phyloP scores from a whole-genome alignment of 306 rosid species.

The Prosopis cineraria region DNA sequence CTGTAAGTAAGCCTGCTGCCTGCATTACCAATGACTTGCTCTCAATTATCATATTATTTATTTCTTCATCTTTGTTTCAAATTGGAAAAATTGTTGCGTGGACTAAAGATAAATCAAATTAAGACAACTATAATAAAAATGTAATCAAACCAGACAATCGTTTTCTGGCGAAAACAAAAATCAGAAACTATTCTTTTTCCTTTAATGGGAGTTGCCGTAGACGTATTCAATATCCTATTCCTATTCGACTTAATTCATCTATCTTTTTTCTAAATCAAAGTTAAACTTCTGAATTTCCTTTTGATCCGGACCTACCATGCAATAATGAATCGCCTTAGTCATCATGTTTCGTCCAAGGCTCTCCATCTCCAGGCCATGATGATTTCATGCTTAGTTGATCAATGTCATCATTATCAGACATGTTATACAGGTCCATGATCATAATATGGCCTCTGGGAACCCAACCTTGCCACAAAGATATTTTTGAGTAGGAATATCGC shows the following conservation, averaged over 20 bases:
- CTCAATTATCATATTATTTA: too few relatives aligned
- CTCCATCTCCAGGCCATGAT: conserved; percentile 21
- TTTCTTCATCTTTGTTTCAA: too few relatives aligned
- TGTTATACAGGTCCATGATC: conserved; percentile 43
- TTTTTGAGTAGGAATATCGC: conserved; percentile 73
- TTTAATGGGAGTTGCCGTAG: neutral
- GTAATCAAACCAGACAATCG: neutral
- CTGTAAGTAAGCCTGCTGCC: neutral
- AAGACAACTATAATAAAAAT: neutral
- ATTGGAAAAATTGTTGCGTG: too few relatives aligned
- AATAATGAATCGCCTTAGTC: neutral
- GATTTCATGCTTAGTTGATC: conserved; percentile 33
- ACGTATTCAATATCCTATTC: neutral
- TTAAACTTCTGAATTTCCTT: neutral
- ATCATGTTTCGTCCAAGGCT: conserved; percentile 6
- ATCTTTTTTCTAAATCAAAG: neutral
- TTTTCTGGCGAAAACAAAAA: neutral
- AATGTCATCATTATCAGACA: neutral
- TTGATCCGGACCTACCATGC: conserved; percentile 26
- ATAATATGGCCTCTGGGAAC: conserved; percentile 61
- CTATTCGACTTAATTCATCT: neutral
- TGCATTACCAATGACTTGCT: neutral
- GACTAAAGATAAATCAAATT: neutral
- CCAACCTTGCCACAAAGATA: conserved; percentile 75
- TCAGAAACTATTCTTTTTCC: neutral